These are phyloP conservation scores for Oryza meyeriana DNA, from an alignment of 176 grass and related monocot genomes.

Conservation along the genomic window DNA sequence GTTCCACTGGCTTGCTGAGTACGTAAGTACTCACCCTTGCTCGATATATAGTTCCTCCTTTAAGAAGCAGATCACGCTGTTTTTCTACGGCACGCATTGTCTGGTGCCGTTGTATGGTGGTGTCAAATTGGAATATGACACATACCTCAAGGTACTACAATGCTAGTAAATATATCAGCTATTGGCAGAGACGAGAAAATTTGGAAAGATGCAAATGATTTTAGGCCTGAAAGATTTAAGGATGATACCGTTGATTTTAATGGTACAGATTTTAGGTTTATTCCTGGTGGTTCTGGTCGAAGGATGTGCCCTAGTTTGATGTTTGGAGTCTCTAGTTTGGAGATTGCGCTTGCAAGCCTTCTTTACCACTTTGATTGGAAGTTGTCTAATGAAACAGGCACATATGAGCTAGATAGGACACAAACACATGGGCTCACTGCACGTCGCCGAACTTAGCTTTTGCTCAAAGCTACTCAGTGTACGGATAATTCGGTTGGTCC, in stretches of 20 bases:
- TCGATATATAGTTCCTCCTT: too few species aligned
- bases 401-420: neutral
- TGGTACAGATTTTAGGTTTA: slow-evolving; percentile 21
- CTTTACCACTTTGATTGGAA: slow-evolving; percentile 42
- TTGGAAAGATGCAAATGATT: slow-evolving; percentile 39
- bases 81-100: too few species aligned
- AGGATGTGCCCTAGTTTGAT: slow-evolving; percentile 37
- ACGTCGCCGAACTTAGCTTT: too few species aligned
- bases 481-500: too few species aligned
- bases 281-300: slow-evolving; percentile 23
- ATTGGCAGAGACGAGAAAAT: slow-evolving; percentile 37
- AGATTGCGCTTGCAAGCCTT: slow-evolving; percentile 23
- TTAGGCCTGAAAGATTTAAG: slow-evolving; percentile 36
- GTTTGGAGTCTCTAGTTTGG: slow-evolving; percentile 24
- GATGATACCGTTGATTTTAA: neutral
- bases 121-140: neutral
- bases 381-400: neutral
- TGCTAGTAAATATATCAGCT: slow-evolving; percentile 42
- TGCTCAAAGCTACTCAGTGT: too few species aligned
- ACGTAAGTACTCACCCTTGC: too few species aligned
- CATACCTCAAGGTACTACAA: slow-evolving; percentile 3
- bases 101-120: too few species aligned
- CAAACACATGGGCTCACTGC: neutral
- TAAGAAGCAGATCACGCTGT: too few species aligned
- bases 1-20: too few species aligned